Evolutionary conservation across 768 basidiomycete species (phyloP).

Genomic region (Collybia mongolica): DNA sequence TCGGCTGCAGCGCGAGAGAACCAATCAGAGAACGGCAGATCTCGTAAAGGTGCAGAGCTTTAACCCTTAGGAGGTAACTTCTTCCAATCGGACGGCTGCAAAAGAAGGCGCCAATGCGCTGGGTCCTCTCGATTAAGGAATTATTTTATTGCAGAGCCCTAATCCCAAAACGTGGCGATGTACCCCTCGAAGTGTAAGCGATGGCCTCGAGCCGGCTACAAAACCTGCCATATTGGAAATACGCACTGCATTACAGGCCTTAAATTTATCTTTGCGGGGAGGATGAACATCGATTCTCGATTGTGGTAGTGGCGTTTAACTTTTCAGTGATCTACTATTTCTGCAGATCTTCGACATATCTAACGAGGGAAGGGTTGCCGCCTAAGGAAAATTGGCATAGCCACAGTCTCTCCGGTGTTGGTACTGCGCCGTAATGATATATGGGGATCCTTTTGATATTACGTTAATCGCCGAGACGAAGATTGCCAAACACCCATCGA

Average conservation of each 20-base stretch:
- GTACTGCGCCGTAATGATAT: conserved; percentile 20
- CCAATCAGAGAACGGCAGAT: conserved; percentile 27
- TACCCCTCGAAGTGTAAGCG: neutral
- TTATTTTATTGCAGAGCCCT: conserved; percentile 14
- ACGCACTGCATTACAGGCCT: no score
- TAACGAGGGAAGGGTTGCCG: neutral
- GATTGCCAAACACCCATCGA: conserved; percentile 18
- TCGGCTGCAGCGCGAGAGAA: conserved; percentile 30
- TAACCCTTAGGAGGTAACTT: conserved; percentile 34
- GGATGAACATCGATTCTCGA: conserved; percentile 2
- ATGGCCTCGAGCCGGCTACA: no score
- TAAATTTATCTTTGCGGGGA: no score
- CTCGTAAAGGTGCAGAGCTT: conserved; percentile 27
- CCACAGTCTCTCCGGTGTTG: conserved; percentile 20
- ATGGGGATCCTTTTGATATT: conserved; percentile 11
- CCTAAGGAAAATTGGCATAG: conserved; percentile 6
- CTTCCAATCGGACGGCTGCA: conserved; percentile 24
- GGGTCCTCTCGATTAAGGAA: conserved; percentile 25
- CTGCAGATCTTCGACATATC: conserved; percentile 8
- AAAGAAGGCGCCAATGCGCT: conserved; percentile 16
- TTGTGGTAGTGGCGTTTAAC: conserved; percentile 32
- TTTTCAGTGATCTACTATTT: conserved; percentile 23
- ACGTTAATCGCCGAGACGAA: conserved; percentile 10
- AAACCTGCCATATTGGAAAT: no score
- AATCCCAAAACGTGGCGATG: conserved; percentile 13